These are phyloP conservation scores for Schizonepeta tenuifolia DNA, from an alignment of 257 asterid genomes.

Conservation along the genomic window DNA sequence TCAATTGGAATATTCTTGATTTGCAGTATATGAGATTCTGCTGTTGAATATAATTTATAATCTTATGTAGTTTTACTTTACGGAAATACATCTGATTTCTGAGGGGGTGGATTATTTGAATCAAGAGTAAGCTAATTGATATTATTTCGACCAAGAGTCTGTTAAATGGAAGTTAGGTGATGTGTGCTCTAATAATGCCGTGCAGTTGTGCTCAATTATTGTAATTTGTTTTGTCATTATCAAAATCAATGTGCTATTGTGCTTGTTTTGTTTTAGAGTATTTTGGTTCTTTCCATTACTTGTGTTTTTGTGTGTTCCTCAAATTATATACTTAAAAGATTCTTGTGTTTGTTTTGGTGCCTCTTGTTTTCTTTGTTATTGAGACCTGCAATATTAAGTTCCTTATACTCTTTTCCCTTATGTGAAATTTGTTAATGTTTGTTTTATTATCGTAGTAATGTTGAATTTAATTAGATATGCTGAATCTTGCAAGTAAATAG, in stretches of 20 bases:
- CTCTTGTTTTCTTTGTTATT: constrained; percentile 22
- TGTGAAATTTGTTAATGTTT: neutral
- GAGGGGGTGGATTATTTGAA: neutral
- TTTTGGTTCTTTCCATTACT: neutral
- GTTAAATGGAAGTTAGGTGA: neutral
- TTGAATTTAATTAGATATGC: neutral
- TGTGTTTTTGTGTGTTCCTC: neutral
- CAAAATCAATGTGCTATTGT: neutral
- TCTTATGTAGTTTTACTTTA: constrained; percentile 1
- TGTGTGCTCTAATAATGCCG: neutral
- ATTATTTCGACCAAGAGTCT: neutral
- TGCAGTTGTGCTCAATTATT: neutral
- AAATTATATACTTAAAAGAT: constrained; percentile 8
- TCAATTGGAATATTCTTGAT: neutral
- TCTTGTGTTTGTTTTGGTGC: constrained; percentile 30
- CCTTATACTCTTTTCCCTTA: constrained; percentile 16
- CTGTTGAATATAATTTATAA: neutral
- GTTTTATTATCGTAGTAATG: neutral
- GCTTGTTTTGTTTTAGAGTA: constrained; percentile 10
- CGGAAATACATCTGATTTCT: constrained; percentile 5
- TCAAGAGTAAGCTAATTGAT: neutral
- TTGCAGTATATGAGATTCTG: neutral
- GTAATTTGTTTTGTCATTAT: neutral
- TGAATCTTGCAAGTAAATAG: neutral
- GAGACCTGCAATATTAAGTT: constrained; percentile 12